A percentile compares a stretch with the other conserved stretches of the same genome.
These are phyloP conservation scores for Sclerotinia glacialis DNA, from an alignment of 2,329 filamentous ascomycete species.

Conservation along the genomic window DNA sequence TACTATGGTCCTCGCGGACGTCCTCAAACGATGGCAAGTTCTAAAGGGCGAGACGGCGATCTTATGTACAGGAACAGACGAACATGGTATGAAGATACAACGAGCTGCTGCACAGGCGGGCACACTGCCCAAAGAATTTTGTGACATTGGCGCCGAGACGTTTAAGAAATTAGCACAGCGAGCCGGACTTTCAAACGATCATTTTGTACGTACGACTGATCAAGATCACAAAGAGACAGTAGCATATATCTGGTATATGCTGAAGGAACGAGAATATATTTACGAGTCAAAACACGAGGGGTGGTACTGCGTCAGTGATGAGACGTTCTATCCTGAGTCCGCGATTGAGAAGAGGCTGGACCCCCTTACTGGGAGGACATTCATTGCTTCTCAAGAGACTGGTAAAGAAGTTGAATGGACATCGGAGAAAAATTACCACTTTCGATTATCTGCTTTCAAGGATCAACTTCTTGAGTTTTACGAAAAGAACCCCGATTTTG, in stretches of 20 bases:
- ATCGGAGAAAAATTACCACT: constrained; percentile 92
- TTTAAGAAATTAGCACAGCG: constrained; percentile 72
- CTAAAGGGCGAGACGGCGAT: constrained; percentile 70
- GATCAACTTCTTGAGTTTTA: constrained; percentile 81
- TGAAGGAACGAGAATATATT: constrained; percentile 72
- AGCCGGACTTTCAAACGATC: constrained; percentile 71
- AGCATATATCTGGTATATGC: constrained; percentile 80
- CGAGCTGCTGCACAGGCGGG: constrained; percentile 72
- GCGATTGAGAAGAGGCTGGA: constrained; percentile 72
- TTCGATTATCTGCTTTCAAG: constrained; percentile 78
- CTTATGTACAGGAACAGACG: constrained; percentile 89
- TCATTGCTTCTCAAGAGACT: constrained; percentile 81
- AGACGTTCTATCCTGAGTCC: constrained; percentile 86
- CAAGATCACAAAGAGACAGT: constrained; percentile 78
- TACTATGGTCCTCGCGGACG: constrained; percentile 85
- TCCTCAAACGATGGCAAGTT: constrained; percentile 86
- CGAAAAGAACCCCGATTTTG: constrained; percentile 70
- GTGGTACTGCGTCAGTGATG: constrained; percentile 96
- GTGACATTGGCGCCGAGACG: constrained; percentile 75
- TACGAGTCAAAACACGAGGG: constrained; percentile 86
- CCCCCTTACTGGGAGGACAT: constrained; percentile 76
- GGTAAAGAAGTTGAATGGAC: constrained; percentile 94
- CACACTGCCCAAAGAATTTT: constrained; percentile 77
- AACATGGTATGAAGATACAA: constrained; percentile 97
- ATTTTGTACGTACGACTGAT: constrained; percentile 93